Evolutionary conservation across 192 early-diverging fungal genomes (phyloP), one percentile per base, ranked within the genome.

Genomic region (Neocallimastix lanati): DNA sequence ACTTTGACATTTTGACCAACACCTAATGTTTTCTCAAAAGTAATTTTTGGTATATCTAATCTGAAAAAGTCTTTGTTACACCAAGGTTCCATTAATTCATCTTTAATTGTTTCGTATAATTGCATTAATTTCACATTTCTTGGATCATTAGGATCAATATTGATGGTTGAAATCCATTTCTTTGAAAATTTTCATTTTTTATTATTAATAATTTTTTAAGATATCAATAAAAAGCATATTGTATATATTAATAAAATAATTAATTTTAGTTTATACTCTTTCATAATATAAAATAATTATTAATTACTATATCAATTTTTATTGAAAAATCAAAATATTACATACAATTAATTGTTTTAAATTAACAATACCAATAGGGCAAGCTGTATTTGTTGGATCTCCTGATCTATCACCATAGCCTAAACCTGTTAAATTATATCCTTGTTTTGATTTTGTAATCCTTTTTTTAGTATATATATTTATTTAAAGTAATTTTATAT

Each of bases 91-190:
- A 83, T 76, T 27, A 78, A 76, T 67, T 37, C 29, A 30, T 37
- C 78, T 79, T 78, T 30, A 78, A 37, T 30, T 78, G 33, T 33
- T 37, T 79, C 78, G 11, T 78, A 81, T 29, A 87, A 50, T 77
- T 78, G 21, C 35, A 87, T 30, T 5, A 87, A 58, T 37, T 87
- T 80, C 15, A 33, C 29, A 77, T 87, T 87, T 81, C 84, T 36
- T 14, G 85, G 87, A 80, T 87, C 87, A 67, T 87, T 86, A 6
- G 86, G 86, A 81, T 87, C 87, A n/a, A 87, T 35, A 28, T 77
- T 77, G 4, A 82, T 58, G 16, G 84, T 82, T 35, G 78, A 78
- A 29, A 86, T 82, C 87, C 85, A 86, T 78, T 88, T 85, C 85
- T 84, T 82, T 76, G 83, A 38, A 83, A 13, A 50, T 83, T 7